These are phyloP conservation scores for Nymphaea colorata DNA, from an alignment of 164 flowering plant genomes.

Conservation along the genomic window DNA sequence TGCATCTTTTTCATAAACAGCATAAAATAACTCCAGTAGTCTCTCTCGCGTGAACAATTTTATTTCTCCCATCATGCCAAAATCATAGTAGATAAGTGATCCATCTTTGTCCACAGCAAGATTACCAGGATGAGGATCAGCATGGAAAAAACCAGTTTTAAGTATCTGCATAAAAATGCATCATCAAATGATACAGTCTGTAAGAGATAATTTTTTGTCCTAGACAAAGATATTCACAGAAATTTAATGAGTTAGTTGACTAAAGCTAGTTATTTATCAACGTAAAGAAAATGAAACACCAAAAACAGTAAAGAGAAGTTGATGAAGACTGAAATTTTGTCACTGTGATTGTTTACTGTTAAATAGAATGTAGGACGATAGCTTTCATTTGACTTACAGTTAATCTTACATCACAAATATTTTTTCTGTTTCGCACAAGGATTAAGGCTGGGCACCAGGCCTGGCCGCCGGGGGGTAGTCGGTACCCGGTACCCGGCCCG, in stretches of 20 bases:
- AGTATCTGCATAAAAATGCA: conserved; percentile 40
- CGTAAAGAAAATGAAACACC: background rate
- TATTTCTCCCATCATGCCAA: conserved; percentile 99
- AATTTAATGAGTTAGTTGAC: background rate
- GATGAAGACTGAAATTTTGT: too few relatives aligned
- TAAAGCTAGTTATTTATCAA: background rate
- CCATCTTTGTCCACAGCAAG: conserved; percentile 84
- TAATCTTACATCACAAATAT: too few relatives aligned
- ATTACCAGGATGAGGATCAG: conserved; percentile 99
- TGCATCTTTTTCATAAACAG: conserved; percentile 90
- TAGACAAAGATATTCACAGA: too few relatives aligned
- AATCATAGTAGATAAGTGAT: conserved; percentile 84
- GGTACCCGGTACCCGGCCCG: too few relatives aligned
- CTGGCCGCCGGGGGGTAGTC: too few relatives aligned
- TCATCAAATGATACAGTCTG: too few relatives aligned
- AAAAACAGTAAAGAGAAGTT: background rate
- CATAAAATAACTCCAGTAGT: conserved; percentile 74
- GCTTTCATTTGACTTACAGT: too few relatives aligned
- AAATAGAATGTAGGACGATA: too few relatives aligned
- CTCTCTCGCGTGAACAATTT: conserved; percentile 72
- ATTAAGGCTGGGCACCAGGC: too few relatives aligned
- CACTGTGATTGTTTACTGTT: too few relatives aligned
- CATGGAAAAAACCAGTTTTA: conserved; percentile 94
- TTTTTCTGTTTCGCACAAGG: too few relatives aligned
- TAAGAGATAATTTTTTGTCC: too few relatives aligned